These are phyloP conservation scores for Seiridium cupressi DNA, from an alignment of 2,329 filamentous ascomycete species.

Conservation along the genomic window DNA sequence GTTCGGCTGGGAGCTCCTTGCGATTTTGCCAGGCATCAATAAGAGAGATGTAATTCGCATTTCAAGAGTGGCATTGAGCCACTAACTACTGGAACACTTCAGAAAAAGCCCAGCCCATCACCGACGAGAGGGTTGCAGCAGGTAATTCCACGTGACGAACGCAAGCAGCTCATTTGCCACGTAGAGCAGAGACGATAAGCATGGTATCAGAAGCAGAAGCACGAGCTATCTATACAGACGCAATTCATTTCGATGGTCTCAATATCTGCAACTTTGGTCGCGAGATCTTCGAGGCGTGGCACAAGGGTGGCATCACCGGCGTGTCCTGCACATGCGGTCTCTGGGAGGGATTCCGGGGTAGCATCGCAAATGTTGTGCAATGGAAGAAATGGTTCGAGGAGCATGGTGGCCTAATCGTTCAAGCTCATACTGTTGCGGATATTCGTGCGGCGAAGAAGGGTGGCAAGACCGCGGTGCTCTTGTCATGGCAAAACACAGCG, in stretches of 20 bases:
- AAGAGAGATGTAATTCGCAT: background rate
- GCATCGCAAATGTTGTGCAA: conserved; percentile 36
- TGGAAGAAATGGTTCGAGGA: conserved; percentile 43
- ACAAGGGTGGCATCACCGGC: conserved; percentile 35
- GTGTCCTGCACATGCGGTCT: conserved; percentile 38
- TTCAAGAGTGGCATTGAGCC: background rate
- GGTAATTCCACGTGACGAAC: no score
- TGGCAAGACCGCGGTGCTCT: conserved; percentile 34
- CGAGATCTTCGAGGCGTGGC: conserved; percentile 38
- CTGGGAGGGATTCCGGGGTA: conserved; percentile 36
- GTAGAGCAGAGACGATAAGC: background rate
- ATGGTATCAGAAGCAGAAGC: conserved; percentile 36
- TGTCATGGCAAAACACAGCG: conserved; percentile 39
- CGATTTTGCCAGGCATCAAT: background rate
- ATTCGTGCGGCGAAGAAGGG: conserved; percentile 33
- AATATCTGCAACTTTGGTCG: conserved; percentile 38
- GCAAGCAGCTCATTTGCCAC: no score
- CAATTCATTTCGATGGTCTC: conserved; percentile 38
- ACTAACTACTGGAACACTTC: no score
- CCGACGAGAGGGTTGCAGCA: no score
- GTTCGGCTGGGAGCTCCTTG: background rate
- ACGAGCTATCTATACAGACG: conserved; percentile 30
- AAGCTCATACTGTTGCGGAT: conserved; percentile 33
- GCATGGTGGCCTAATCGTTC: conserved; percentile 35
- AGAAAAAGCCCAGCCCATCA: no score